phyloP scores from a whole-genome alignment of 1,284 basidiomycete species.

The Tranzscheliella williamsii region DNA sequence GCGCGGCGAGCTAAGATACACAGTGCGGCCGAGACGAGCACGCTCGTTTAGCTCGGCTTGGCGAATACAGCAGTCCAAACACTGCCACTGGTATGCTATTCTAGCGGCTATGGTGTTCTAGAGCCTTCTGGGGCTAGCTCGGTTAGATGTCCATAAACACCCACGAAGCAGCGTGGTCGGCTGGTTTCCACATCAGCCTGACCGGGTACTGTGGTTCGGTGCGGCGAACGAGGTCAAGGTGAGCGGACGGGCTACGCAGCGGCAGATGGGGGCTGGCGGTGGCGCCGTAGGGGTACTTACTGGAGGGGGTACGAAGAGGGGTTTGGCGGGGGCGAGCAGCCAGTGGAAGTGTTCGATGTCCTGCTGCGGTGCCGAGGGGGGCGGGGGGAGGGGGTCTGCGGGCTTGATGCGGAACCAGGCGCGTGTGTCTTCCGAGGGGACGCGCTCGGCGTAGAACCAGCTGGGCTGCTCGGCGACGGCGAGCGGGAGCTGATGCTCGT shows the following conservation, averaged over 20 bases:
- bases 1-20: too few species aligned
- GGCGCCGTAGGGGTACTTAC: not conserved
- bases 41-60: too few species aligned
- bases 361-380: not conserved
- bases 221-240: not conserved
- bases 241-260: not conserved
- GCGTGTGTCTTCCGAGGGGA: not conserved
- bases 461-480: not conserved
- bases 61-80: too few species aligned
- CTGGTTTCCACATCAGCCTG: not conserved
- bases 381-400: not conserved
- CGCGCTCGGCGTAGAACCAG: not conserved
- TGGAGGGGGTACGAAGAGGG: not conserved
- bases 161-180: not conserved
- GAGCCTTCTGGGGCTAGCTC: not conserved
- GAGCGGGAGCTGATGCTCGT: not conserved
- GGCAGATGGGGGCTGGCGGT: not conserved
- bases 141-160: not conserved
- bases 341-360: not conserved
- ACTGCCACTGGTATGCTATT: too few species aligned
- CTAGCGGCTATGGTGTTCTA: too few species aligned
- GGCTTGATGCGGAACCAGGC: not conserved
- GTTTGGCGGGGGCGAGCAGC: not conserved
- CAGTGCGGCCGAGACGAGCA: too few species aligned
- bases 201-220: not conserved